Evolutionary conservation across 2,329 filamentous ascomycete species (phyloP).

Genomic region (Didymella keratinophila): DNA sequence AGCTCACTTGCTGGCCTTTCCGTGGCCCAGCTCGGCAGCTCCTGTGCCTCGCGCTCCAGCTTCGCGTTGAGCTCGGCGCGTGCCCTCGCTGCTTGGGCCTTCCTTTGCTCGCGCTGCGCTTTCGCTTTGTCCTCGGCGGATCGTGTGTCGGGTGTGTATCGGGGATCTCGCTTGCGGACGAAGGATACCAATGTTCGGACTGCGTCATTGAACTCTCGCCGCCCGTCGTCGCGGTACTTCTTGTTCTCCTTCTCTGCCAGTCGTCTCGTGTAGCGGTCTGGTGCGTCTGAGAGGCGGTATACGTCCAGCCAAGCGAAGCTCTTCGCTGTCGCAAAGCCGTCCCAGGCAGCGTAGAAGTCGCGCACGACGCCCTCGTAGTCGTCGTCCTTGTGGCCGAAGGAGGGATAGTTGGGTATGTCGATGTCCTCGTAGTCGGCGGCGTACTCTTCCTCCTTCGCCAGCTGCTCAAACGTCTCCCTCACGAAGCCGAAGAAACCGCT

Average conservation of each 20-base stretch:
- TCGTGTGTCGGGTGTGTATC: conserved; percentile 79
- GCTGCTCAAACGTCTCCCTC: conserved; percentile 76
- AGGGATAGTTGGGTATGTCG: conserved; percentile 73
- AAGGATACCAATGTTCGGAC: conserved; percentile 87
- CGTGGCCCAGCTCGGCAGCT: conserved; percentile 78
- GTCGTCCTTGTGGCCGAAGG: conserved; percentile 81
- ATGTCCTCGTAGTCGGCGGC: conserved; percentile 74
- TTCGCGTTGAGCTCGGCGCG: conserved; percentile 82
- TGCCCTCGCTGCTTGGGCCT: conserved; percentile 83
- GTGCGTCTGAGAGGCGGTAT: conserved; percentile 83
- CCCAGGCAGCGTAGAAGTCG: conserved; percentile 83
- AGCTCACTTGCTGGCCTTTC: conserved; percentile 64
- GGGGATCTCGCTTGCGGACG: conserved; percentile 87
- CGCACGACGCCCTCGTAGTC: conserved; percentile 78
- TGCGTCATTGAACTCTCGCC: conserved; percentile 90
- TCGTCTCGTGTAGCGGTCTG: conserved; percentile 81
- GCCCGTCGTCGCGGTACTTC: conserved; percentile 79
- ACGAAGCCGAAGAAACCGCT: conserved; percentile 86
- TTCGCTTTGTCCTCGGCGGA: conserved; percentile 83
- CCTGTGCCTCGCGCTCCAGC: conserved; percentile 68
- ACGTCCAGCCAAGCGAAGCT: conserved; percentile 89
- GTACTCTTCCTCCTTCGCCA: conserved; percentile 80
- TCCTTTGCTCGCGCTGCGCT: conserved; percentile 76
- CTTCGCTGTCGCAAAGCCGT: conserved; percentile 82
- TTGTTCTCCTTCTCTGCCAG: conserved; percentile 97